Evolutionary conservation across 106 monocot genomes (phyloP), one percentile per base, ranked within the genome.

Genomic region (Dendrobium catenatum): DNA sequence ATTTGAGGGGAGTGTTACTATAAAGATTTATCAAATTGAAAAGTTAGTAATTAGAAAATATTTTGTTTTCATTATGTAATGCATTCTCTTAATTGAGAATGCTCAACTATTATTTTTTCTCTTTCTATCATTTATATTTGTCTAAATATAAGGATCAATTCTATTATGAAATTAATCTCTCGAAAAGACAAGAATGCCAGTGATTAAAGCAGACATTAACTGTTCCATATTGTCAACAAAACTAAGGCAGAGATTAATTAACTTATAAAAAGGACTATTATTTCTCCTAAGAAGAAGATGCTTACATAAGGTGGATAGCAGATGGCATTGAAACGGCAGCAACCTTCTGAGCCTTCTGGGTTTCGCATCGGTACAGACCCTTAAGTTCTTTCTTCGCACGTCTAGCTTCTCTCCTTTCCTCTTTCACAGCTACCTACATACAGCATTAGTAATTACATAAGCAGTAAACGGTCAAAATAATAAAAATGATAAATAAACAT

Each of bases 401-500:
- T n/a, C 93, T 83, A 54, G 94, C 98, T 89, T 91, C 94, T 81
- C 93, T 88, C 87, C 78, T 91, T 77, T 88, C 91, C 85, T 95
- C 88, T 85, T 94, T 95, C 51, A 98, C 82, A 79, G 95, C 82
- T 67, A 85, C 87, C 98, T 98, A 49, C 54, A 72, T 16, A 37
- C 56, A 82, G 55, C 48, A 82, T 22, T 46, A 37, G 37, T 33
- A 70, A 15, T 70, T 41, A 26, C 19, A 41, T 6, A 47, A 76
- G 76, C 31, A 13, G 17, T 76, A 29, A 75, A 4, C 22, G 33
- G 43, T 4, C 6, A 19, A 74, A 29, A 4, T 11, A 70, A 33
- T 13, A 11, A 70, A 49, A 70, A 49, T 10, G n/a, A 73, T 59
- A 79, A 26, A 40, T 59, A 79, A 26, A 40, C 13, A 44, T 9